A percentile compares a stretch with the other conserved stretches of the same genome.
These are phyloP conservation scores for Lotmaria passim DNA, from an alignment of 208 protist genomes.

Conservation along the genomic window DNA sequence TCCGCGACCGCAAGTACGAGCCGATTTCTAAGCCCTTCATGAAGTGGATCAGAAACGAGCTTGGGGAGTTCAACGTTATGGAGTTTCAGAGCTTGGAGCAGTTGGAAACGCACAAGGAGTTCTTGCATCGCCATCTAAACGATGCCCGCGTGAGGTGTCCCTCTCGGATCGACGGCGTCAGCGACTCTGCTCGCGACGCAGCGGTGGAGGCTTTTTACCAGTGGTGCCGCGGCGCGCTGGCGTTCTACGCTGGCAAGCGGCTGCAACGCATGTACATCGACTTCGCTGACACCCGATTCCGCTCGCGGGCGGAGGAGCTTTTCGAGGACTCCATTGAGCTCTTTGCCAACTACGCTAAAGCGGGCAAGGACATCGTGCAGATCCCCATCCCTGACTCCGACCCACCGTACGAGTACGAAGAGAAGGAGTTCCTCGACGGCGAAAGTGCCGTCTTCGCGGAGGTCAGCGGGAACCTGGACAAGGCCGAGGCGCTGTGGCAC, in stretches of 20 bases:
- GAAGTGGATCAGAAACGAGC: conserved; percentile 86
- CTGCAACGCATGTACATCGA: conserved; percentile 73
- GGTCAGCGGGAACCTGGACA: conserved; percentile 78
- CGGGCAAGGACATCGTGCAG: conserved; percentile 76
- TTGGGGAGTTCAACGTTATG: conserved; percentile 69
- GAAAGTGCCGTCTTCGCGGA: conserved; percentile 85
- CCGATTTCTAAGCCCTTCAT: conserved; percentile 78
- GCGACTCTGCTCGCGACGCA: conserved; percentile 64
- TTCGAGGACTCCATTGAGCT: conserved; percentile 89
- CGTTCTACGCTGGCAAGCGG: conserved; percentile 77
- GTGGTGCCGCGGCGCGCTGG: conserved; percentile 86
- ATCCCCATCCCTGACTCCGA: conserved; percentile 86
- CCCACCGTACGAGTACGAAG: conserved; percentile 86
- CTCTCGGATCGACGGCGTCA: conserved; percentile 66
- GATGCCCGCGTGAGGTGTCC: conserved; percentile 67
- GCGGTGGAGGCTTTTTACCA: conserved; percentile 84
- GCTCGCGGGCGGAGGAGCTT: conserved; percentile 71
- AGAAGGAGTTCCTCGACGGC: conserved; percentile 90
- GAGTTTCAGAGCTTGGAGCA: conserved; percentile 79
- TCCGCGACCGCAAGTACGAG: conserved; percentile 82
- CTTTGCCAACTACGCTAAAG: conserved; percentile 84
- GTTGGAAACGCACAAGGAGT: conserved; percentile 79
- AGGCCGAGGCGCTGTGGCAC: conserved; percentile 87
- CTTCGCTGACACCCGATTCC: conserved; percentile 79
- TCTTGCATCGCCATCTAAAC: conserved; percentile 72